Conservation (phyloP, 2,329 filamentous ascomycete genomes). For the Podosphaera leucotricha region DNA sequence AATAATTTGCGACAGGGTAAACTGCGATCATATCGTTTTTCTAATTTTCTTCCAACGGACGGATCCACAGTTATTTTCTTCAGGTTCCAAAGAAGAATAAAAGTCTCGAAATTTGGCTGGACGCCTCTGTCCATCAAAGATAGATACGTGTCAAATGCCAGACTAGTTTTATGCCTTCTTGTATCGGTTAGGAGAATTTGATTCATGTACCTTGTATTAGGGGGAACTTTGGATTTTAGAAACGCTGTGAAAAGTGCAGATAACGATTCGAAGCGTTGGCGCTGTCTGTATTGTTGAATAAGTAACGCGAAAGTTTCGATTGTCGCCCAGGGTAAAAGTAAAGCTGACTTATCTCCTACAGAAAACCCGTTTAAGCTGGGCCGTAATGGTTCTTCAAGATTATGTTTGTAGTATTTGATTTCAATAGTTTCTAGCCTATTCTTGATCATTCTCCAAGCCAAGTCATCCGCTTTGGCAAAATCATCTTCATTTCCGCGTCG, state of each 20-base stretch:
- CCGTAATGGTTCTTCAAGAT: conserved; percentile 5
- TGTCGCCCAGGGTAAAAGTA: conserved; percentile 33
- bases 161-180: conserved; percentile 5
- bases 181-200: conserved; percentile 34
- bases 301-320: conserved; percentile 60
- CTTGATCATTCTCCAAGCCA: conserved; percentile 59
- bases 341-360: conserved; percentile 15
- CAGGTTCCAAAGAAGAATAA: conserved; percentile 12
- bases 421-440: conserved; percentile 40
- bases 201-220: conserved; percentile 58
- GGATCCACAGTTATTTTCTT: conserved; percentile 11
- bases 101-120: conserved; percentile 13
- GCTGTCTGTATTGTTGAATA: conserved; percentile 44
- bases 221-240: conserved; percentile 35
- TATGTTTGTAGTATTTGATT: conserved; percentile 14
- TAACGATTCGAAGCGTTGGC: conserved; percentile 32
- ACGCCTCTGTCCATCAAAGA: conserved; percentile 6
- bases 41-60: conserved; percentile 1
- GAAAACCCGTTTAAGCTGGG: conserved; percentile 3
- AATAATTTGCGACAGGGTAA: conserved; percentile 17
- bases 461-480: conserved; percentile 35
- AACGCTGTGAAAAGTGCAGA: conserved; percentile 38
- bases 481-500: conserved; percentile 32
- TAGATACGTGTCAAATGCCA: conserved; percentile 11
- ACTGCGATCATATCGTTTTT: conserved; percentile 2